Base-by-base conservation (phyloP, 768 basidiomycete species). In the Psilocybe cubensis region DNA sequence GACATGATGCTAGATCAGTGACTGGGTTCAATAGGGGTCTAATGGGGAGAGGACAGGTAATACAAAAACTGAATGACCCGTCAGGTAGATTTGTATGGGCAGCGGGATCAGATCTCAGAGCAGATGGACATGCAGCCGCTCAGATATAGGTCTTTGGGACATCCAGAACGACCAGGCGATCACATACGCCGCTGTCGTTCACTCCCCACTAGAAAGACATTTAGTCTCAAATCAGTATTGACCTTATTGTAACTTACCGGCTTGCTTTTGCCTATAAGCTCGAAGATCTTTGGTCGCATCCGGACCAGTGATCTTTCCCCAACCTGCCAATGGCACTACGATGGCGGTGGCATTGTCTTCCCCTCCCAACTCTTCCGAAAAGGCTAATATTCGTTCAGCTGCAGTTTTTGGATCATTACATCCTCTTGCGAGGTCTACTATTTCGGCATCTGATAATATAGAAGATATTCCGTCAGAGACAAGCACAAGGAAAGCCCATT, bases 381-480 rank as follows among this genome's bases (percentile, higher is more conserved):
- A 98, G 20, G 85, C 74, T 5, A 98, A 74, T 41, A 98, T 94
- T 12, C 82, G 80, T 27, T 89, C 80, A 3, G 96, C 96, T n/a
- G 94, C 96, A 27, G 74, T 72, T 65, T 84, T 86, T 0, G 96
- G 96, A 63, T 87, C 83, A 8, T 74, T 69, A 6, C 89, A 85
- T 43, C 79, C 79, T 48, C 95, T 81, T 5, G 88, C 89, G 42
- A 99, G 85, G 70, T 98, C 97, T 28, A 92, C 86, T 58, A 99
- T 89, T 74, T 99, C 97, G 59, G 92, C 91, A 69, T 98, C 95
- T 0, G 95, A 95, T 41, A 97, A 80, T 44, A 92, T 83, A 31
- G 92, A 93, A 1, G 94, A 92, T 47, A 98, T 83, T 4, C 97
- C 97, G 70, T 99, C 97, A 9, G 95, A 96, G n/a, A 96, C 79